Conservation (phyloP, 2,329 filamentous ascomycete genomes). For the Fusarium sp. region DNA sequence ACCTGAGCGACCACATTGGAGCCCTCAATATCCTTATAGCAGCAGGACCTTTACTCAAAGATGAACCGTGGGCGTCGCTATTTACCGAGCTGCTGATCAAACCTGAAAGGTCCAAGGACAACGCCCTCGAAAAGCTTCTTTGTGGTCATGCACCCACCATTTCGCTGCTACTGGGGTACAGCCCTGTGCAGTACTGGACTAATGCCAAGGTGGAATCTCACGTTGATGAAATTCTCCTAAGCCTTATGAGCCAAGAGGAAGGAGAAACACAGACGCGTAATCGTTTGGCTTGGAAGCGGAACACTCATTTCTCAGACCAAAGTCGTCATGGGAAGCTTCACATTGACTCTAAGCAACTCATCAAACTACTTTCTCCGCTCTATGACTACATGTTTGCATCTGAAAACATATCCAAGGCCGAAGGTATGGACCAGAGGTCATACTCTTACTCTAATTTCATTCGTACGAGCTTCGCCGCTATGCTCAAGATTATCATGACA, state of each 20-base stretch:
- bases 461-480: conserved; percentile 54
- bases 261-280: conserved; percentile 46
- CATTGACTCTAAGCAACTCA: conserved; percentile 56
- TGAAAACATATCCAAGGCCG: conserved; percentile 51
- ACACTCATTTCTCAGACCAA: conserved; percentile 49
- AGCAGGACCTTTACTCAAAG: conserved; percentile 60
- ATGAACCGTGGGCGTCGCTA: conserved; percentile 59
- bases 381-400: conserved; percentile 61
- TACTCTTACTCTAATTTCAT: conserved; percentile 51
- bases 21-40: conserved; percentile 57
- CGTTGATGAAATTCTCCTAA: conserved; percentile 55
- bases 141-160: conserved; percentile 61
- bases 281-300: conserved; percentile 55
- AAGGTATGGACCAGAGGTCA: conserved; percentile 16
- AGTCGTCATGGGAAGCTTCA: conserved; percentile 42
- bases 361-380: conserved; percentile 54
- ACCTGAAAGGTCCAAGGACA: conserved; percentile 40
- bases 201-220: conserved; percentile 58
- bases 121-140: conserved; percentile 57
- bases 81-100: conserved; percentile 61
- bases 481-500: conserved; percentile 55
- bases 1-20: conserved; percentile 57
- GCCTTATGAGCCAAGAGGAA: conserved; percentile 24
- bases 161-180: conserved; percentile 64
- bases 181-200: conserved; percentile 63